These are phyloP conservation scores for Arthrobotrys pseudoclavata DNA, from an alignment of 2,329 filamentous ascomycete genomes.

Conservation along the genomic window DNA sequence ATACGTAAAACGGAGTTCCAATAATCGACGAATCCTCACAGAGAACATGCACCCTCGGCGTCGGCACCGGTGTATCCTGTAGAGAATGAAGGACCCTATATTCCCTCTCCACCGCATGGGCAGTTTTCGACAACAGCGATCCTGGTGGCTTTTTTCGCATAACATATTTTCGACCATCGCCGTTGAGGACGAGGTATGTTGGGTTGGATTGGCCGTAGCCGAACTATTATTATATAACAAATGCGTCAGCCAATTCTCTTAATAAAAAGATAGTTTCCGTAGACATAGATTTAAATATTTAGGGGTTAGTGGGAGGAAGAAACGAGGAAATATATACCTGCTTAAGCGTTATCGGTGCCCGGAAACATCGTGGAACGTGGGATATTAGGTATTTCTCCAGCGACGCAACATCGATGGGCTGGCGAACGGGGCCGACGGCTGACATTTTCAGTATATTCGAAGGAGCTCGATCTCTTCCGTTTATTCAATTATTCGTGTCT, in stretches of 20 bases:
- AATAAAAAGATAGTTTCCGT: neutral
- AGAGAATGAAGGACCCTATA: conserved; percentile 90
- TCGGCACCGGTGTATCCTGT: conserved; percentile 82
- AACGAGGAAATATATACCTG: conserved; percentile 76
- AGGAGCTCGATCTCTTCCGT: neutral
- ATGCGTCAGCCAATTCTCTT: neutral
- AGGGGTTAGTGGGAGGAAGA: neutral
- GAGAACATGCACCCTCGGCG: conserved; percentile 84
- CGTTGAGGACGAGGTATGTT: conserved; percentile 88
- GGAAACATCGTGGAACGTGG: conserved; percentile 82
- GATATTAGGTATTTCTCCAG: conserved; percentile 82
- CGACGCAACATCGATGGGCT: conserved; percentile 85
- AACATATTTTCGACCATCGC: conserved; percentile 79
- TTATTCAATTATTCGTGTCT: neutral
- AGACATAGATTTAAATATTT: neutral
- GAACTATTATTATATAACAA: conserved; percentile 73
- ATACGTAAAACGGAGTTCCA: conserved; percentile 86
- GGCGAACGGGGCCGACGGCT: conserved; percentile 88
- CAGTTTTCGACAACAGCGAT: conserved; percentile 89
- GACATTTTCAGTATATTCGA: conserved; percentile 63
- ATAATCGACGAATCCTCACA: conserved; percentile 85
- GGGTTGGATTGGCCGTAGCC: conserved; percentile 98
- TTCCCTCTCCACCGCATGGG: conserved; percentile 96
- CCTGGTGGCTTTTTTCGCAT: conserved; percentile 99
- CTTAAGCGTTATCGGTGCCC: conserved; percentile 85